phyloP scores from a whole-genome alignment of 306 rosid species.

The Cucurbita pepo region DNA sequence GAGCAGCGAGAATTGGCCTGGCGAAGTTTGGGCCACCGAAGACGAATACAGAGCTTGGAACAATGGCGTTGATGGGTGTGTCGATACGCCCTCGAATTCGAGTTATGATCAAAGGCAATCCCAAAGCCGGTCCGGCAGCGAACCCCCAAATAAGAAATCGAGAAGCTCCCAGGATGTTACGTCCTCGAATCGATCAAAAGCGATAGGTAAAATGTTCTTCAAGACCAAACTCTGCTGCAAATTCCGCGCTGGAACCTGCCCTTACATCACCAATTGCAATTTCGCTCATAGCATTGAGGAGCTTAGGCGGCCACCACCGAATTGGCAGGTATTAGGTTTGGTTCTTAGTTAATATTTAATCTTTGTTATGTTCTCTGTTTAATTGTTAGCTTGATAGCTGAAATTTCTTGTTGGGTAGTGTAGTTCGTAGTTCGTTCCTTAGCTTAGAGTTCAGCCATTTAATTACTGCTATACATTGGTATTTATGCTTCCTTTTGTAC shows the following conservation, averaged over 20 bases:
- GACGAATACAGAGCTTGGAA: constrained; percentile 84
- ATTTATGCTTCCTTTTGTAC: background rate
- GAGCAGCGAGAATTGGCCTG: constrained; percentile 52
- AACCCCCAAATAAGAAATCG: constrained; percentile 71
- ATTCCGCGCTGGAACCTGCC: constrained; percentile 83
- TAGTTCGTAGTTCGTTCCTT: background rate
- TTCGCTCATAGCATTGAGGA: constrained; percentile 97
- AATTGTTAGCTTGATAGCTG: background rate
- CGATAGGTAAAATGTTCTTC: constrained; percentile 95
- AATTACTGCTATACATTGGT: background rate
- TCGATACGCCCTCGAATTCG: constrained; percentile 60
- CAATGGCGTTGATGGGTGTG: constrained; percentile 21
- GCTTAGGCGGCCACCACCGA: constrained; percentile 87
- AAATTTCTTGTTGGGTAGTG: background rate
- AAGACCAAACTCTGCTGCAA: constrained; percentile 96
- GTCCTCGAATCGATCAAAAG: constrained; percentile 51
- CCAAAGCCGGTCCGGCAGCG: constrained; percentile 60
- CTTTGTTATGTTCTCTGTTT: background rate
- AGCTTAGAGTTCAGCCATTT: background rate
- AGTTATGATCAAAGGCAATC: constrained; percentile 51
- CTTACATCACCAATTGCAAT: constrained; percentile 79
- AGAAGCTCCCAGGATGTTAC: constrained; percentile 59
- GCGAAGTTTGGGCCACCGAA: constrained; percentile 91
- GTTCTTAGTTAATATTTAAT: background rate
- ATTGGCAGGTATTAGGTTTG: constrained; percentile 39